Percentiles rank a stretch among this genome's conserved stretches.
These are phyloP conservation scores for Kodamaea kaohsiungensis DNA, from an alignment of 805 yeast species.

Conservation along the genomic window DNA sequence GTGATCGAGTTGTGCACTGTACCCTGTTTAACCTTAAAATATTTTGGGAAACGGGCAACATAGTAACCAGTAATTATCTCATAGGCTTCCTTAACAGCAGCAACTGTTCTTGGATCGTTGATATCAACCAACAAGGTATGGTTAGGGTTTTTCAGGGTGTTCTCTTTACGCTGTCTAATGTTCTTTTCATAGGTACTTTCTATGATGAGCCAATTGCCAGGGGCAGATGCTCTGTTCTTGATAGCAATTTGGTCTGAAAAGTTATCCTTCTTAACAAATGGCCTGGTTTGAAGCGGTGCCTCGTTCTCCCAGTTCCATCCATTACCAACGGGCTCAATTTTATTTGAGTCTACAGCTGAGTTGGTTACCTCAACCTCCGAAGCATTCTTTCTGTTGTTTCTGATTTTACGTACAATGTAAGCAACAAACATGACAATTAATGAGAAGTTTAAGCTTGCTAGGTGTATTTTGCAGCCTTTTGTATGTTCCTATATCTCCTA, in stretches of 20 bases:
- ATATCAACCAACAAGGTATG: conserved; percentile 27
- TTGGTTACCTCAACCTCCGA: background rate
- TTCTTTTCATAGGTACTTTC: conserved; percentile 58
- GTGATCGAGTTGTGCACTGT: conserved; percentile 40
- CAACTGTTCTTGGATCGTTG: conserved; percentile 16
- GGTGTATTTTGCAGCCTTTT: background rate
- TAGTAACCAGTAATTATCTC: conserved; percentile 42
- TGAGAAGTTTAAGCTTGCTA: background rate
- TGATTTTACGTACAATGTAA: background rate
- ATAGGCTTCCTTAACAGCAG: conserved; percentile 53
- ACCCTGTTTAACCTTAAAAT: conserved; percentile 37
- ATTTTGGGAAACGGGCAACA: conserved; percentile 52
- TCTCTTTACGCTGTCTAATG: conserved; percentile 41
- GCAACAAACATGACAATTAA: background rate
- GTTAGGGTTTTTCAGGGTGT: conserved; percentile 27
- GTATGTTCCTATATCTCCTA: background rate
- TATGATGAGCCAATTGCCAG: conserved; percentile 58
- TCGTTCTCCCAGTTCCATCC: background rate
- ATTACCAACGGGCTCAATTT: background rate
- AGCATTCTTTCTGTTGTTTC: background rate
- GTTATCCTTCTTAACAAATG: conserved; percentile 33
- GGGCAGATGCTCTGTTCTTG: conserved; percentile 24
- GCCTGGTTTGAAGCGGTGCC: background rate
- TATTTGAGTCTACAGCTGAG: background rate
- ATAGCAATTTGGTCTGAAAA: conserved; percentile 37